Percentiles rank a stretch among this genome's conserved stretches.
Evolutionary conservation across 176 grass and related monocot species (phyloP).

Genomic region (Zoysia pacifica): DNA sequence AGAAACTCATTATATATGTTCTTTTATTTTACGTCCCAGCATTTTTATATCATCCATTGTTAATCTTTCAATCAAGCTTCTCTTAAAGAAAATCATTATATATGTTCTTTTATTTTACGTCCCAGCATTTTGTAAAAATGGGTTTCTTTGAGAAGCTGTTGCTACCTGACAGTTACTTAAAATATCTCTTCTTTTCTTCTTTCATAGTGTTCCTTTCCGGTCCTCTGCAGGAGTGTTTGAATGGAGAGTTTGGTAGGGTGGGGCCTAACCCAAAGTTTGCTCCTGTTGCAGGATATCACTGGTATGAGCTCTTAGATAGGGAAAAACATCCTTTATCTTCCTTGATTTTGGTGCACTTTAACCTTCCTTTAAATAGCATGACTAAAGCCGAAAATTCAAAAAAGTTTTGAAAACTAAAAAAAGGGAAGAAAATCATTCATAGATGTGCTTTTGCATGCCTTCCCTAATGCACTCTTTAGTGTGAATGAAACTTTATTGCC

Average conservation of each 20-base stretch:
- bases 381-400: too few species aligned
- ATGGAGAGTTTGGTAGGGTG: slow-evolving; percentile 94
- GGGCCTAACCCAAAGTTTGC: slow-evolving; percentile 90
- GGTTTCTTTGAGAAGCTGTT: neutral
- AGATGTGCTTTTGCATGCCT: neutral
- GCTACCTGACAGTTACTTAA: neutral
- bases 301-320: slow-evolving; percentile 45
- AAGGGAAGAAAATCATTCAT: neutral
- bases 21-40: neutral
- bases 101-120: neutral
- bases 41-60: neutral
- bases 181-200: neutral
- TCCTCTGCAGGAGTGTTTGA: slow-evolving; percentile 78
- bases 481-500: neutral
- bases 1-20: neutral
- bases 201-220: neutral
- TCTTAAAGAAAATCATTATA: neutral
- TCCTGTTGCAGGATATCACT: slow-evolving; percentile 87
- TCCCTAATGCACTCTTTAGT: neutral
- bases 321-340: neutral
- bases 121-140: neutral
- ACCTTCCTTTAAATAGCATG: neutral
- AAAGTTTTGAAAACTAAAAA: neutral
- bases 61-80: neutral
- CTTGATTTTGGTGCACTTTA: neutral